These are phyloP conservation scores for Fusarium solani-melongenae DNA, from an alignment of 2,329 filamentous ascomycete species.

Conservation along the genomic window DNA sequence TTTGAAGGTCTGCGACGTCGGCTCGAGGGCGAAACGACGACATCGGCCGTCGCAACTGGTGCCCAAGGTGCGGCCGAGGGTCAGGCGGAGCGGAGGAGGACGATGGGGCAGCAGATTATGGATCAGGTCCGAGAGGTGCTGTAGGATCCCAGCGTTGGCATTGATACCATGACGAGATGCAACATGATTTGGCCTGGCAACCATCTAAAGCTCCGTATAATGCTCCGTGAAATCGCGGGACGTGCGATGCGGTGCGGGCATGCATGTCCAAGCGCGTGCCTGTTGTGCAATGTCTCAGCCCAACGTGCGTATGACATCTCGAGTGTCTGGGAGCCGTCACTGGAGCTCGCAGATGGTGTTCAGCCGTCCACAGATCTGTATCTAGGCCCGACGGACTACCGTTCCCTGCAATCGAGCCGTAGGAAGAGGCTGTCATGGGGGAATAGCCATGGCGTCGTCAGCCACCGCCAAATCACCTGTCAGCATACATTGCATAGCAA, in stretches of 20 bases:
- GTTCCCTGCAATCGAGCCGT: background rate
- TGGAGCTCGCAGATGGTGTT: background rate
- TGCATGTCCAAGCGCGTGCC: constrained; percentile 14
- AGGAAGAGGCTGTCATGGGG: constrained; percentile 13
- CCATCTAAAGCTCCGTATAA: background rate
- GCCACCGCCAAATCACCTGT: constrained; percentile 22
- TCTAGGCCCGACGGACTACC: background rate
- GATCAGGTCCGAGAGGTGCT: constrained; percentile 65
- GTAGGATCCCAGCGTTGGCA: constrained; percentile 33
- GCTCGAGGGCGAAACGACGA: constrained; percentile 67
- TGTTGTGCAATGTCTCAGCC: constrained; percentile 13
- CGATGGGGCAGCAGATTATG: constrained; percentile 70
- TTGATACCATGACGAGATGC: background rate
- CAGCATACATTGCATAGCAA: constrained; percentile 22
- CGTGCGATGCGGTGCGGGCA: background rate
- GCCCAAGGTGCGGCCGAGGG: constrained; percentile 56
- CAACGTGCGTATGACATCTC: background rate
- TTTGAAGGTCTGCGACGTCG: constrained; percentile 72
- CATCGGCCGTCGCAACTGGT: constrained; percentile 56
- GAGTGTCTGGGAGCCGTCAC: background rate
- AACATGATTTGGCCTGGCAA: background rate
- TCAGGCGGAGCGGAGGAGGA: constrained; percentile 64
- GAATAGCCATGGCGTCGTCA: constrained; percentile 20
- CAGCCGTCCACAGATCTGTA: background rate
- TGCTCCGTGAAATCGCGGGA: constrained; percentile 18